Conservation (phyloP, 164 flowering plant species). For the Saururus chinensis region DNA sequence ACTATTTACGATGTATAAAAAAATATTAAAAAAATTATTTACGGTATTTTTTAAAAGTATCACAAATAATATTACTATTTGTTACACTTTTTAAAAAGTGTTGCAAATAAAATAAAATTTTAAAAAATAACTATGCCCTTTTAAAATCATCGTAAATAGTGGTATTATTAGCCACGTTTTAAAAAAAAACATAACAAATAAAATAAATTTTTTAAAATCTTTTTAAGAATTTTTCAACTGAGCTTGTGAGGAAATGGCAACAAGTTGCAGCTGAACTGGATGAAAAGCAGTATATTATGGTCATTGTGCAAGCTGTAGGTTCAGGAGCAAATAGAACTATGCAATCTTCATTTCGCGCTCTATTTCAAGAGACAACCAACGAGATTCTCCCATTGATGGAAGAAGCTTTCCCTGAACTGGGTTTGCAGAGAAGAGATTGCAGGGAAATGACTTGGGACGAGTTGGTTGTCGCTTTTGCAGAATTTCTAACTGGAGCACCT, state of each 20-base stretch:
- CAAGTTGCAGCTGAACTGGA: background rate
- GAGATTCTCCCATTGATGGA: background rate
- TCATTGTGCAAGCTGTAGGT: background rate
- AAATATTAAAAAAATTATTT: too few species aligned
- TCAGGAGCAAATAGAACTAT: background rate
- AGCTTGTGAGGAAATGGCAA: conserved; percentile 28
- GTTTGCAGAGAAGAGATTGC: background rate
- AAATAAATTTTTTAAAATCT: too few species aligned
- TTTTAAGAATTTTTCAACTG: too few species aligned
- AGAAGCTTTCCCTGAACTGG: conserved; percentile 7
- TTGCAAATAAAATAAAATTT: too few species aligned
- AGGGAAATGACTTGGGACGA: conserved; percentile 6
- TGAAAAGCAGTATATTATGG: conserved; percentile 5
- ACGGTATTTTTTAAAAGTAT: too few species aligned
- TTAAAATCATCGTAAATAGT: too few species aligned
- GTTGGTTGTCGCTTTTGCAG: background rate
- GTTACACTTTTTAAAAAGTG: too few species aligned
- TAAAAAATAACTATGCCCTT: too few species aligned
- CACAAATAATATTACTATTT: too few species aligned
- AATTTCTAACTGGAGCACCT: background rate
- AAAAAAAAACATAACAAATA: too few species aligned
- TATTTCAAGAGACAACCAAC: background rate
- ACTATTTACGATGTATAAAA: too few species aligned
- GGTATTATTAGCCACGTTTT: too few species aligned
- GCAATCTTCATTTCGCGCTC: background rate